Conservation (phyloP, 2,329 filamentous ascomycete genomes). For the Corynespora cassiicola region DNA sequence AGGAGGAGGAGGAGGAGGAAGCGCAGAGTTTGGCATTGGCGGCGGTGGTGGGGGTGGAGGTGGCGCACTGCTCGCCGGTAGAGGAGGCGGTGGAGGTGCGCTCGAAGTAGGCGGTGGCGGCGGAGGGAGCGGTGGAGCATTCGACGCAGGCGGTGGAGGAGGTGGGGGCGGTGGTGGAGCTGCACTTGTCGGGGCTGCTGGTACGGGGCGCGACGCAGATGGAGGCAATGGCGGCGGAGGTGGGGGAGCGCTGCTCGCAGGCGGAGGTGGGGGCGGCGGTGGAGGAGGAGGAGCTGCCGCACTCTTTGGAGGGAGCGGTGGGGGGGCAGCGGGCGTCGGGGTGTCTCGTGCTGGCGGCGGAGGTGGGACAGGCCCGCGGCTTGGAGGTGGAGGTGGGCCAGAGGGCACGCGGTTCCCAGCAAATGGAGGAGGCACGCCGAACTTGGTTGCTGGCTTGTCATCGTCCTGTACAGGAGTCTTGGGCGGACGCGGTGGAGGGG, state of each 20-base stretch:
- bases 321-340: slow-evolving; percentile 42
- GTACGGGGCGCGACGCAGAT: slow-evolving; percentile 33
- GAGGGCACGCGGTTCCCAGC: slow-evolving; percentile 65
- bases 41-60: slow-evolving; percentile 48
- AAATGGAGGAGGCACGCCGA: slow-evolving; percentile 83
- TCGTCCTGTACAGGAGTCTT: slow-evolving; percentile 69
- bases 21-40: slow-evolving; percentile 42
- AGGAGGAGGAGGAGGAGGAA: slow-evolving; percentile 49
- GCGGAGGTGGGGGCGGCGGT: slow-evolving; percentile 64
- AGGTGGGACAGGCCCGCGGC: slow-evolving; percentile 70
- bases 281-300: slow-evolving; percentile 63
- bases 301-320: slow-evolving; percentile 45
- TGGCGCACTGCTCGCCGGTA: slow-evolving; percentile 38
- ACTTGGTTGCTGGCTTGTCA: slow-evolving; percentile 63
- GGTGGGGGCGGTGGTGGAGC: slow-evolving; percentile 32
- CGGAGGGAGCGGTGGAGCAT: slow-evolving; percentile 32
- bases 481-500: slow-evolving; percentile 65
- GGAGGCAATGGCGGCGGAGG: slow-evolving; percentile 39
- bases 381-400: slow-evolving; percentile 77
- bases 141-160: slow-evolving; percentile 30
- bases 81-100: slow-evolving; percentile 44
- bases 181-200: slow-evolving; percentile 28
- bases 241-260: slow-evolving; percentile 32
- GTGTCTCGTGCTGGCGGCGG: slow-evolving; percentile 54
- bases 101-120: slow-evolving; percentile 25